Conservation (phyloP, 192 early-diverging fungal genomes). For the Entomortierella chlamydospora region DNA sequence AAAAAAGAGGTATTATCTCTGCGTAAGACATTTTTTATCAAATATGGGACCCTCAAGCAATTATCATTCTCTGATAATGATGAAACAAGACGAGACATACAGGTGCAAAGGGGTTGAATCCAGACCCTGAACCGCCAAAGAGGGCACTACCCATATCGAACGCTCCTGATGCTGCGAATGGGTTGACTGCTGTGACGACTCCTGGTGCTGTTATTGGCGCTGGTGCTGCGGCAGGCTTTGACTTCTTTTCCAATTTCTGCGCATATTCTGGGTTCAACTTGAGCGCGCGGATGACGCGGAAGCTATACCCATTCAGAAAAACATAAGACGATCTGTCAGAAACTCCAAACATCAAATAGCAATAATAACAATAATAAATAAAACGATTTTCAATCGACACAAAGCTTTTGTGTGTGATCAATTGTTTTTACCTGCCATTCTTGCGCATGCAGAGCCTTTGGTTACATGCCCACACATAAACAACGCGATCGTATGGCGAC, state of each 20-base stretch:
- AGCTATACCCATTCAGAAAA: conserved; percentile 43
- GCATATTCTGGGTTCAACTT: conserved; percentile 72
- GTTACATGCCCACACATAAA: conserved; percentile 89
- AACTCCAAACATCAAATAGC: too few relatives aligned
- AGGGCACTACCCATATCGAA: conserved; percentile 35
- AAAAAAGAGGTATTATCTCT: not conserved
- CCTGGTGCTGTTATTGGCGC: not conserved
- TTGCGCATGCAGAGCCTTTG: conserved; percentile 77
- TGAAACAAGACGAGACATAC: conserved; percentile 12
- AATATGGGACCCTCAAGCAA: too few relatives aligned
- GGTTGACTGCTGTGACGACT: not conserved
- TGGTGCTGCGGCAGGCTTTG: conserved; percentile 22
- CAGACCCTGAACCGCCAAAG: conserved; percentile 36
- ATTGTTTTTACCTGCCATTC: conserved; percentile 67
- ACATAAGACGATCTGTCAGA: not conserved
- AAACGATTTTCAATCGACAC: too few relatives aligned
- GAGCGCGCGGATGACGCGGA: conserved; percentile 71
- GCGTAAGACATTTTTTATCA: too few relatives aligned
- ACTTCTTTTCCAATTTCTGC: conserved; percentile 61
- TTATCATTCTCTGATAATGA: too few relatives aligned
- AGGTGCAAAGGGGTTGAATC: conserved; percentile 46
- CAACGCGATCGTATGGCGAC: conserved; percentile 76
- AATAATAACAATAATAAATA: too few relatives aligned
- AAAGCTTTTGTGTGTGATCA: too few relatives aligned
- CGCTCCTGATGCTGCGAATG: conserved; percentile 34